Percentiles rank a stretch among this genome's conserved stretches.
Conservation (phyloP, 148 eudicot species). For the Rhododendron ovatum region DNA sequence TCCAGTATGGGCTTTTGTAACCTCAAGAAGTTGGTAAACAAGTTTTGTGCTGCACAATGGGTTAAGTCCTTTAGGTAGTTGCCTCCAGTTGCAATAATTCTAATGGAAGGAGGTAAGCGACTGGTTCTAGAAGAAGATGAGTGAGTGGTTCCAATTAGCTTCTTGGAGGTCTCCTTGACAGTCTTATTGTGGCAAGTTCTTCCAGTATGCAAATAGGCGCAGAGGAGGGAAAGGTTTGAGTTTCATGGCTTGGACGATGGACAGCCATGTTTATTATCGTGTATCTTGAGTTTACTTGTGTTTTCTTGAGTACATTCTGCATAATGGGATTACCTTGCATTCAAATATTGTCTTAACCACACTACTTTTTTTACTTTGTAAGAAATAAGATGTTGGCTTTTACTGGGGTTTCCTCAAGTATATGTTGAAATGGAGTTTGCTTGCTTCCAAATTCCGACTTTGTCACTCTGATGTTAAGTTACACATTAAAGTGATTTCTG, state of each 20-base stretch:
- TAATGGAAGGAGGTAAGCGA: not conserved
- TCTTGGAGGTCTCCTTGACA: not conserved
- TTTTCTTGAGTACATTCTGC: not conserved
- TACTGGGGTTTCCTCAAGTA: not conserved
- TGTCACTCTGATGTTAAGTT: not conserved
- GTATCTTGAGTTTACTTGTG: not conserved
- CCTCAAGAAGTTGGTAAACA: no score
- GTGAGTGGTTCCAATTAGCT: not conserved
- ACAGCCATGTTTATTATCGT: not conserved
- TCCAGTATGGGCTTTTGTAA: not conserved
- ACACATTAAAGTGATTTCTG: not conserved
- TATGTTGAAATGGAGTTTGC: not conserved
- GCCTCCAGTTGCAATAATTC: not conserved
- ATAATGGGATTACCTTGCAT: not conserved
- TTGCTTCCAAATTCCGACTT: not conserved
- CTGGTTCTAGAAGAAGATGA: not conserved
- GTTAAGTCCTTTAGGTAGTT: no score
- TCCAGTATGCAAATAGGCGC: not conserved
- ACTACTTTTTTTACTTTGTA: not conserved
- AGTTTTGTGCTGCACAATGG: not conserved
- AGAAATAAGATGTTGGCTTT: not conserved
- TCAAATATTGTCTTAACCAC: not conserved
- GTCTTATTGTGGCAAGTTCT: not conserved
- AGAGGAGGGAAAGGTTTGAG: not conserved
- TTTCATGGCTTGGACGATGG: not conserved